A percentile compares a stretch with the other conserved stretches of the same genome.
phyloP scores from a whole-genome alignment of 2,329 filamentous ascomycete species.

The Plectosphaerella plurivora region DNA sequence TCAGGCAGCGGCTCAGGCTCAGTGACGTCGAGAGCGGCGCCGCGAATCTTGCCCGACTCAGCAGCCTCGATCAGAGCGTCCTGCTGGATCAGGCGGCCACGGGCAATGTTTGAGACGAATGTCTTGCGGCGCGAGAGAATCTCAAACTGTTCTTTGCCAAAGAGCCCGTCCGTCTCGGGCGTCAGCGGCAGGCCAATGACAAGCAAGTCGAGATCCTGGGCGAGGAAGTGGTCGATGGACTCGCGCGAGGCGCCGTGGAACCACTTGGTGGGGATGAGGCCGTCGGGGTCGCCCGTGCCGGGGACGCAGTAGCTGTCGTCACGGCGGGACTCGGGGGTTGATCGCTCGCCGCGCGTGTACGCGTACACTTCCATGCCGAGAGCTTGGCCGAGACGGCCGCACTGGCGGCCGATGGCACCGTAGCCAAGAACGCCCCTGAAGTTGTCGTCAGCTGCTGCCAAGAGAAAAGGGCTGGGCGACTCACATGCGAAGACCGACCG shows the following conservation, averaged over 20 bases:
- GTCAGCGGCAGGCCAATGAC: constrained; percentile 50
- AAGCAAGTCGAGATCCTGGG: constrained; percentile 46
- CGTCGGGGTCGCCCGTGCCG: constrained; percentile 54
- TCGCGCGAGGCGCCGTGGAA: constrained; percentile 38
- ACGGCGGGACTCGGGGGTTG: constrained; percentile 57
- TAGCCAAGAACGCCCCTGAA: constrained; percentile 49
- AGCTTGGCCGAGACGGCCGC: constrained; percentile 53
- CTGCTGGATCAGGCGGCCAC: constrained; percentile 48
- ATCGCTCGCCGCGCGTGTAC: constrained; percentile 67
- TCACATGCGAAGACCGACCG: constrained; percentile 45
- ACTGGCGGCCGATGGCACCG: constrained; percentile 49
- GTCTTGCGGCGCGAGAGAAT: constrained; percentile 42
- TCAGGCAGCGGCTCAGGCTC: constrained; percentile 66
- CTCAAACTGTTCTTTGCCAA: constrained; percentile 46
- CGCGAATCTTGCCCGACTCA: constrained; percentile 37
- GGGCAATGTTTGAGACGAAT: constrained; percentile 68
- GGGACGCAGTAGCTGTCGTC: constrained; percentile 66
- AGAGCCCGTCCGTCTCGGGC: constrained; percentile 37
- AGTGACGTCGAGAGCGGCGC: constrained; percentile 72
- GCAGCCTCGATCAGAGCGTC: constrained; percentile 58
- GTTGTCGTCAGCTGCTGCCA: not conserved
- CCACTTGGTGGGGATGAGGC: constrained; percentile 44
- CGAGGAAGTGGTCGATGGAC: constrained; percentile 45
- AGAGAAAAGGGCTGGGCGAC: constrained; percentile 11
- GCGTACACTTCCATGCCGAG: constrained; percentile 71